phyloP scores from a whole-genome alignment of 352 stramenopile genomes.

The Pythium phragmitis region DNA sequence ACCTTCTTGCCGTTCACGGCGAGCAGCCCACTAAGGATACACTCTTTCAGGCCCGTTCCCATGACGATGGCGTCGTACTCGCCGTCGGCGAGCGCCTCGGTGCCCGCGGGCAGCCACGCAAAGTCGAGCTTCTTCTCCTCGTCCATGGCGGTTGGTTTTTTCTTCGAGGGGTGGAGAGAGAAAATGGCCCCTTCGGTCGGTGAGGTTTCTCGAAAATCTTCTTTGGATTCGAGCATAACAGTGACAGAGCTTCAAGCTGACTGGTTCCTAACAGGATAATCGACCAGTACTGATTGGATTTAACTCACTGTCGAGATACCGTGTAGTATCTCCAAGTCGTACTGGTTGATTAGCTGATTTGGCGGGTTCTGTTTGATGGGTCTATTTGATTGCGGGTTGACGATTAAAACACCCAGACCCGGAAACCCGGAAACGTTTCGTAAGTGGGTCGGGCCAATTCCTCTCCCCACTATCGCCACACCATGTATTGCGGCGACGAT shows the following conservation, averaged over 20 bases:
- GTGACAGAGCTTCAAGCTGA: slow-evolving; percentile 17
- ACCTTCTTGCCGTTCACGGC: slow-evolving; percentile 95
- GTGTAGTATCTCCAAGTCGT: slow-evolving; percentile 4
- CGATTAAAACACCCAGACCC: neutral
- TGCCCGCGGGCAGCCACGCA: slow-evolving; percentile 93
- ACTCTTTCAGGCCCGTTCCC: slow-evolving; percentile 99
- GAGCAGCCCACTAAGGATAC: slow-evolving; percentile 97
- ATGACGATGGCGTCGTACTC: slow-evolving; percentile 99
- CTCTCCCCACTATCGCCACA: neutral
- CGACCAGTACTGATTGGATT: slow-evolving; percentile 12
- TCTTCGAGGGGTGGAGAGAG: slow-evolving; percentile 2
- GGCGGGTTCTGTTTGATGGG: neutral
- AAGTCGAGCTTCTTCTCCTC: slow-evolving; percentile 84
- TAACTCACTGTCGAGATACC: neutral
- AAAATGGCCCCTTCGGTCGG: slow-evolving; percentile 3
- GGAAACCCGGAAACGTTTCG: slow-evolving; percentile 3
- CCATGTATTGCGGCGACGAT: slow-evolving; percentile 97
- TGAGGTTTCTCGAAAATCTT: slow-evolving; percentile 23
- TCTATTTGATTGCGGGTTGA: neutral
- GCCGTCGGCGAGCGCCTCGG: slow-evolving; percentile 96
- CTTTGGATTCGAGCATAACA: slow-evolving; percentile 8
- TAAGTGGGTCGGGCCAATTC: neutral
- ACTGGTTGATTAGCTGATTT: slow-evolving; percentile 12
- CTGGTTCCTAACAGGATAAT: slow-evolving; percentile 25
- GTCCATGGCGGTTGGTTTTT: slow-evolving; percentile 33